A percentile compares a stretch with the other conserved stretches of the same genome.
Evolutionary conservation across 805 yeast genomes (phyloP).

Genomic region (Candida pseudofarinosa): DNA sequence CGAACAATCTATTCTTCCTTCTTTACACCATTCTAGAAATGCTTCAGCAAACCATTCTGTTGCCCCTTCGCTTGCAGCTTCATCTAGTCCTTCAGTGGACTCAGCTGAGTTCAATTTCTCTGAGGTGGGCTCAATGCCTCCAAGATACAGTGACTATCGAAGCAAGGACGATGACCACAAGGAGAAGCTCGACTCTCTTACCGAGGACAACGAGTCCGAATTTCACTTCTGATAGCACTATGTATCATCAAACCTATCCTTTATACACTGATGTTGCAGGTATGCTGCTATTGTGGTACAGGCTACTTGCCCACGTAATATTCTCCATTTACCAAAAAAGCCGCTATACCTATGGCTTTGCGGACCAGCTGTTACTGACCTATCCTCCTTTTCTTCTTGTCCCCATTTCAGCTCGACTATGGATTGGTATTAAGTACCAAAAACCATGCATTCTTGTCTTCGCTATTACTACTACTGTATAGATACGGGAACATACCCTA

Average conservation of each 20-base stretch:
- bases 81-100: conserved; percentile 4
- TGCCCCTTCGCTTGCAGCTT: background rate
- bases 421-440: too few relatives aligned
- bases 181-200: conserved; percentile 7
- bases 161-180: conserved; percentile 6
- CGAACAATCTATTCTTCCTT: conserved; percentile 33
- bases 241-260: too few relatives aligned
- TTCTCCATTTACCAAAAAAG: too few relatives aligned
- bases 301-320: too few relatives aligned
- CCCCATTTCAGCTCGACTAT: too few relatives aligned
- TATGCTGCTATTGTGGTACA: too few relatives aligned
- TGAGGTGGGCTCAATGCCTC: conserved; percentile 9
- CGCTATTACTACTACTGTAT: too few relatives aligned
- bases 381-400: too few relatives aligned
- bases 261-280: too few relatives aligned
- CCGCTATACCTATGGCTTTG: too few relatives aligned
- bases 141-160: conserved; percentile 4
- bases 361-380: too few relatives aligned
- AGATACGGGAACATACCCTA: background rate
- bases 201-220: conserved; percentile 18
- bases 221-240: conserved; percentile 16
- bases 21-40: conserved; percentile 14
- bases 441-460: too few relatives aligned
- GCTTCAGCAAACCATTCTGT: background rate
- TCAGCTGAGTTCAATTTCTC: conserved; percentile 9